phyloP scores from a whole-genome alignment of 1,139 yeast genomes.

The Saccharomyces hybrid region DNA sequence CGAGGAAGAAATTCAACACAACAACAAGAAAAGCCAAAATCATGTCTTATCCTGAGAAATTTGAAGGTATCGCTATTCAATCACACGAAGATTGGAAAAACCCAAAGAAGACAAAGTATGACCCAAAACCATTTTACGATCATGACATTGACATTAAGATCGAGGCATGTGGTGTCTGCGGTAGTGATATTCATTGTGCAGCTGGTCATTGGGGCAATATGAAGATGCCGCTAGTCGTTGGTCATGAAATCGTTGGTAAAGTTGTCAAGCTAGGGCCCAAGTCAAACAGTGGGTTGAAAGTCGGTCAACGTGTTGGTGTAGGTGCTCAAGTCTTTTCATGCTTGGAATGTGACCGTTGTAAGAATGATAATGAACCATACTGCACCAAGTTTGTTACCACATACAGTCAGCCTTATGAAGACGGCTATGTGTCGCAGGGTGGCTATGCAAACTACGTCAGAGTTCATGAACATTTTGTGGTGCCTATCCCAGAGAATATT shows the following conservation, averaged over 20 bases:
- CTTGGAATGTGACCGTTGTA: slow-evolving; percentile 40
- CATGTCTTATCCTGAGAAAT: slow-evolving; percentile 37
- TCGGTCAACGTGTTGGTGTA: slow-evolving; percentile 47
- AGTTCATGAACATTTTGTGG: slow-evolving; percentile 41
- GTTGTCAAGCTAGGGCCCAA: slow-evolving; percentile 40
- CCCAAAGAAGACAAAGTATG: slow-evolving; percentile 35
- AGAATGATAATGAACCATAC: slow-evolving; percentile 41
- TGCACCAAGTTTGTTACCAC: slow-evolving; percentile 40
- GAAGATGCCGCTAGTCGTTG: slow-evolving; percentile 16
- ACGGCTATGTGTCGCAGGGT: slow-evolving; percentile 44
- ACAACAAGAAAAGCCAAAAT: neutral
- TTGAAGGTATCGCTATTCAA: slow-evolving; percentile 40
- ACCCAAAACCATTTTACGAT: slow-evolving; percentile 31
- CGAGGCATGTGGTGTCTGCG: slow-evolving; percentile 50
- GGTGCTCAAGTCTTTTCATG: slow-evolving; percentile 47
- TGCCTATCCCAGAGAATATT: slow-evolving; percentile 43
- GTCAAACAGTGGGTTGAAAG: slow-evolving; percentile 29
- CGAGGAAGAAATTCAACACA: neutral
- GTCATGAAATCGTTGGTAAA: slow-evolving; percentile 40
- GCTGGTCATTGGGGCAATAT: slow-evolving; percentile 17
- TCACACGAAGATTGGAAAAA: slow-evolving; percentile 39
- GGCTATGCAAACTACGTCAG: slow-evolving; percentile 48
- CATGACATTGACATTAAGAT: slow-evolving; percentile 35
- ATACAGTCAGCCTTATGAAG: slow-evolving; percentile 37
- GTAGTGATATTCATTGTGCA: slow-evolving; percentile 42